Conservation (phyloP, 495 filamentous ascomycete genomes). For the Aspergillus asperescens region DNA sequence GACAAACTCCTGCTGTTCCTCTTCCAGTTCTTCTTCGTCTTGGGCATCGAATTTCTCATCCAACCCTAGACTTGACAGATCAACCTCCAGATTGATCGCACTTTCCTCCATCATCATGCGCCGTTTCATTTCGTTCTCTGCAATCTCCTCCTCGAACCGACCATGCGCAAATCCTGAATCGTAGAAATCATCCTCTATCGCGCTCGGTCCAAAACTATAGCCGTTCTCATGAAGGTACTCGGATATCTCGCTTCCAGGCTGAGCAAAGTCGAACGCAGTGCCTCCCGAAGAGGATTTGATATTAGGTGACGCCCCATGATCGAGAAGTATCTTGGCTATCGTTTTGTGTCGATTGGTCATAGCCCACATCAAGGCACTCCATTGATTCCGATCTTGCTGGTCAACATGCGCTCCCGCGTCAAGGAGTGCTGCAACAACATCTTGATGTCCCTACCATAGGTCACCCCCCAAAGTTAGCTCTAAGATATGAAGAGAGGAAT, state of each 20-base stretch:
- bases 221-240: slow-evolving; percentile 91
- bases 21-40: slow-evolving; percentile 70
- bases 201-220: slow-evolving; percentile 79
- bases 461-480: slow-evolving; percentile 4
- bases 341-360: slow-evolving; percentile 98
- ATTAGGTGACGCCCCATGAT: slow-evolving; percentile 91
- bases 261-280: slow-evolving; percentile 94
- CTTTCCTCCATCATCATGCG: slow-evolving; percentile 99
- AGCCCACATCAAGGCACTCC: slow-evolving; percentile 99
- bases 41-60: slow-evolving; percentile 88
- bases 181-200: slow-evolving; percentile 95
- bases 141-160: slow-evolving; percentile 93
- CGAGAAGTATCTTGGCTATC: slow-evolving; percentile 85
- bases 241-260: slow-evolving; percentile 92
- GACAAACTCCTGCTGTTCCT: slow-evolving; percentile 91
- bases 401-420: slow-evolving; percentile 87
- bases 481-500: neutral
- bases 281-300: slow-evolving; percentile 89
- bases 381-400: slow-evolving; percentile 89
- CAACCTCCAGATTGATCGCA: slow-evolving; percentile 93
- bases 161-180: slow-evolving; percentile 88
- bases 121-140: slow-evolving; percentile 90
- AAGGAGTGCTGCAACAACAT: slow-evolving; percentile 77
- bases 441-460: slow-evolving; percentile 77
- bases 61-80: slow-evolving; percentile 89